phyloP scores from a whole-genome alignment of 495 filamentous ascomycete genomes.

The Evansstolkia leycettana region DNA sequence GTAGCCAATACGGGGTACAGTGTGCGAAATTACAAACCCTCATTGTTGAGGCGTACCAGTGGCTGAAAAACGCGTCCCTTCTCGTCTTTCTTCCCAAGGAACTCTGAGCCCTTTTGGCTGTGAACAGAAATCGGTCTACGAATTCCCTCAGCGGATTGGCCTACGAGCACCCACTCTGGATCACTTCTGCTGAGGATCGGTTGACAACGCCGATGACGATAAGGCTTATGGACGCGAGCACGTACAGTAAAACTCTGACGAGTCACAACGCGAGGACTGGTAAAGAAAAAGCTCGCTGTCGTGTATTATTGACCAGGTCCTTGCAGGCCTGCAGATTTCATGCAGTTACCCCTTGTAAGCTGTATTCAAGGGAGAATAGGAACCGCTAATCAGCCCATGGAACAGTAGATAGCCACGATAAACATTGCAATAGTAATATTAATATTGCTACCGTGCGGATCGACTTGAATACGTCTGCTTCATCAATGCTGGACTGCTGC shows the following conservation, averaged over 20 bases:
- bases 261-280: conserved; percentile 23
- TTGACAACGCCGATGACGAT: conserved; percentile 10
- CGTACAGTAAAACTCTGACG: conserved; percentile 10
- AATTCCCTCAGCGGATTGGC: conserved; percentile 7
- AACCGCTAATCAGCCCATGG: too few species aligned
- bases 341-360: too few species aligned
- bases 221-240: conserved; percentile 12
- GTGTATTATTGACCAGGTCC: conserved; percentile 12
- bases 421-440: too few species aligned
- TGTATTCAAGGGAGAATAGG: too few species aligned
- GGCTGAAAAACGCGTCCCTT: too few species aligned
- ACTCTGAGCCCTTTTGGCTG: conserved; percentile 18
- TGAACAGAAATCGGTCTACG: conserved; percentile 15
- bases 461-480: too few species aligned
- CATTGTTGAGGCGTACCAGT: too few species aligned
- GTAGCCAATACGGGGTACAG: conserved; percentile 1
- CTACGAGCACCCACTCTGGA: not conserved
- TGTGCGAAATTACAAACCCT: too few species aligned
- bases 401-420: too few species aligned
- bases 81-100: conserved; percentile 8
- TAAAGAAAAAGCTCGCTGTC: conserved; percentile 9
- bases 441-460: too few species aligned
- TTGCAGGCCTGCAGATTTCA: conserved; percentile 16
- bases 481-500: not conserved
- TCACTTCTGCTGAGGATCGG: too few species aligned